Conservation (phyloP, 768 basidiomycete genomes). For the Neoboletus brunneissimus region DNA sequence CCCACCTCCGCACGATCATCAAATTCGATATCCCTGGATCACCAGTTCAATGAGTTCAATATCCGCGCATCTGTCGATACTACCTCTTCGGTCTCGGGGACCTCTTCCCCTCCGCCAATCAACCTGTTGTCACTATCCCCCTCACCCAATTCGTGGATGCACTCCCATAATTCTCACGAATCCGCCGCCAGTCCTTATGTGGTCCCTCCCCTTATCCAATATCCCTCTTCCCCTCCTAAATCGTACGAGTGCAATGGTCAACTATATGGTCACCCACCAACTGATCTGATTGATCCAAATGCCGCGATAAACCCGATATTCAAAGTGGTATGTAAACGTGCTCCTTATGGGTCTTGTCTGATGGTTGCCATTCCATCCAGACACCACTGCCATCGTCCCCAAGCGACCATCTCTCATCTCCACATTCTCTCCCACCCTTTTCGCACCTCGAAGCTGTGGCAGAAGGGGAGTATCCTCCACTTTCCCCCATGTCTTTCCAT, state of each 20-base stretch:
- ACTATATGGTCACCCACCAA: constrained; percentile 55
- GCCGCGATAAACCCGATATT: constrained; percentile 83
- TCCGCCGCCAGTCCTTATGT: constrained; percentile 37
- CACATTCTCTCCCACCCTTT: constrained; percentile 68
- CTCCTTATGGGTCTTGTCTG: neutral
- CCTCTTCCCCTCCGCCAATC: constrained; percentile 73
- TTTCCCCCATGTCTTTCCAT: constrained; percentile 73
- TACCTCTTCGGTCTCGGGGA: constrained; percentile 54
- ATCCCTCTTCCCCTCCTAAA: constrained; percentile 38
- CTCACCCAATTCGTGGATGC: constrained; percentile 54
- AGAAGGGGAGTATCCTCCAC: constrained; percentile 68
- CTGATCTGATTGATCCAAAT: constrained; percentile 59
- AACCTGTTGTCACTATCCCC: constrained; percentile 73
- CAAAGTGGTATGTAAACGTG: constrained; percentile 69
- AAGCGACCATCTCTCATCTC: constrained; percentile 36
- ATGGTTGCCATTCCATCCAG: constrained; percentile 30
- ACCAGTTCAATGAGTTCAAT: constrained; percentile 74
- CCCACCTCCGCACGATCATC: constrained; percentile 73
- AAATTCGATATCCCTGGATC: constrained; percentile 74
- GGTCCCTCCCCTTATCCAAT: constrained; percentile 36
- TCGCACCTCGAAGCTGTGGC: constrained; percentile 82
- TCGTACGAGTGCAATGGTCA: constrained; percentile 54
- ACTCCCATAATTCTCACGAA: constrained; percentile 43
- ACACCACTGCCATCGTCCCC: constrained; percentile 51
- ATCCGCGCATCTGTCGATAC: constrained; percentile 67